Evolutionary conservation across 192 early-diverging fungal genomes (phyloP), one percentile per base, ranked within the genome.

Genomic region (Geranomyces variabilis): DNA sequence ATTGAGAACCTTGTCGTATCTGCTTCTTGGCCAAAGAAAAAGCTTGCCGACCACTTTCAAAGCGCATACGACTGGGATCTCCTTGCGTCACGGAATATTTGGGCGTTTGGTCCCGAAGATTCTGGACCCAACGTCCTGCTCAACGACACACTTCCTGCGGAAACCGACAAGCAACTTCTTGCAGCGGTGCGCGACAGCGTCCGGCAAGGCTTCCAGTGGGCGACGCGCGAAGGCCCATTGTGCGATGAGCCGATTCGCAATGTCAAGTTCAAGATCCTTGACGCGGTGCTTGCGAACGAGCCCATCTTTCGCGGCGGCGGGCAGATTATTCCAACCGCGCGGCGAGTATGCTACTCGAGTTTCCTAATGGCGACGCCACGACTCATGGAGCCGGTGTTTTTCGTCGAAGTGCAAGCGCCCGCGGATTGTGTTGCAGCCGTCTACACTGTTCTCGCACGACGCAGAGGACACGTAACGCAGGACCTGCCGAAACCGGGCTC

Each of bases 121-220:
- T 19, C 22, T 26, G 82, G 86, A 68, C 93, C 96, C 29, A 99
- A 99, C 70, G 84, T 98, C 19, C 83, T 99, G 9, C 75, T 94
- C 19, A 96, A 99, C 76, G 97, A 99, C 72, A 97, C 97, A n/a
- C 81, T 98, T 47, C 93, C 95, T 0, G 81, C 86, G 14, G 97
- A 98, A 75, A 84, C 82, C 1, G 92, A 99, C 75, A 93, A 94
- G 81, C 79, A 90, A 46, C 71, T 93, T 33, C 77, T 99, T 34
- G 81, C 83, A 19, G 80, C 88, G 28, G 91, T 94, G 46, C 85
- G 88, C 8, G 97, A 98, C 73, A 88, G 90, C 19, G 86, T 99
- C 66, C 85, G 87, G 46, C 95, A 97, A 80, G 97, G 97, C 43
- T 99, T 99, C 84, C 93, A 96, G 78, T 99, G 97, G 97, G 95